Evolutionary conservation across 2,329 filamentous ascomycete species (phyloP).

Genomic region (Tetracladium maxilliforme): DNA sequence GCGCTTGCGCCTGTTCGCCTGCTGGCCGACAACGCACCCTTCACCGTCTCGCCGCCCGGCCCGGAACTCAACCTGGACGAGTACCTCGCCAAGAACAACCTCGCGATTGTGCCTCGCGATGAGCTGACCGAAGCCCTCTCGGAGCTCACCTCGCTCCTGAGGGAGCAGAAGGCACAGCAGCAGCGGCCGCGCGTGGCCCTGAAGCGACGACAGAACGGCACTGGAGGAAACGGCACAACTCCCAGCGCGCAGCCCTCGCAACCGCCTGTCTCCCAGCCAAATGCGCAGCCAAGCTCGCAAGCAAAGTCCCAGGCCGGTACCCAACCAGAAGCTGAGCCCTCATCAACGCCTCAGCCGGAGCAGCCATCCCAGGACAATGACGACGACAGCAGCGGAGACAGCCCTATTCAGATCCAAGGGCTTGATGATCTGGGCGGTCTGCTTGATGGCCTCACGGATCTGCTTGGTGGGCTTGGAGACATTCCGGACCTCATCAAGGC

Average conservation of each 20-base stretch:
- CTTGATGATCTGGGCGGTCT: slow-evolving; percentile 12
- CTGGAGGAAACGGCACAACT: slow-evolving; percentile 9
- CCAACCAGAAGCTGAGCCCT: no score
- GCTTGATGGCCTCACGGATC: slow-evolving; percentile 9
- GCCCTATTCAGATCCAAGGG: no score
- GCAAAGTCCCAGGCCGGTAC: no score
- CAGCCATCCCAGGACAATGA: no score
- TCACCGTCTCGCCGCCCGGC: slow-evolving; percentile 4
- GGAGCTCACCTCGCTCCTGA: slow-evolving; percentile 24
- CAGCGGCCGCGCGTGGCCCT: slow-evolving; percentile 10
- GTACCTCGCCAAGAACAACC: slow-evolving; percentile 24
- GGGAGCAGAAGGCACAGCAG: slow-evolving; percentile 14
- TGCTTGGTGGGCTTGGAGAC: slow-evolving; percentile 12
- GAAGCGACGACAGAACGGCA: slow-evolving; percentile 5
- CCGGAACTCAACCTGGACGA: slow-evolving; percentile 23
- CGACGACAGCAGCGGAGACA: slow-evolving; percentile 1
- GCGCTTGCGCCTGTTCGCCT: slow-evolving; percentile 18
- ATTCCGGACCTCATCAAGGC: slow-evolving; percentile 14
- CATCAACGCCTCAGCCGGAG: no score
- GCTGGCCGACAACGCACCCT: slow-evolving; percentile 15
- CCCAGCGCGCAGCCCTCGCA: no score
- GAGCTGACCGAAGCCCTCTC: slow-evolving; percentile 27
- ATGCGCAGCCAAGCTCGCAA: slow-evolving; percentile 1
- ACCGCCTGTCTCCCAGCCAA: no score
- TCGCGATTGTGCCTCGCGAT: slow-evolving; percentile 26